Base-by-base conservation (phyloP, 208 protist genomes). In the Tritrichomonas foetus region DNA sequence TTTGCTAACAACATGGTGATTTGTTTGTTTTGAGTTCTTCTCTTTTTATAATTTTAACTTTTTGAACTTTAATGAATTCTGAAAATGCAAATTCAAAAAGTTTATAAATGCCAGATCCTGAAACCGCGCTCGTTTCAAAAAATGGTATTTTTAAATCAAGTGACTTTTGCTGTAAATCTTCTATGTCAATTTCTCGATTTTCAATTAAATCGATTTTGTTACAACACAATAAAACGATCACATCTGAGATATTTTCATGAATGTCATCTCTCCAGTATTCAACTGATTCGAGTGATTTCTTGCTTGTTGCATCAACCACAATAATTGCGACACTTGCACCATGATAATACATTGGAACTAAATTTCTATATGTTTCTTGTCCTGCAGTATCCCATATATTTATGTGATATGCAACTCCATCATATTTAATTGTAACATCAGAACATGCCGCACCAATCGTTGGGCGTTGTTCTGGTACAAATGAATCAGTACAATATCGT, bases 351-450 rank as follows among this genome's bases (percentile, higher is more conserved):
- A 82, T 82, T 22, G 74, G 74, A 20, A 41, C 41, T 20, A 82
- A 50, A 11, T 20, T 20, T n/a, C 74, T 36, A 30, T 82, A 82
- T 22, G 41, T 1, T 41, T 82, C 74, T 82, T 82, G 74, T 50
- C 74, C 74, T 50, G 74, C 74, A n/a, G 74, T 82, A 53, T 82
- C 74, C 74, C 74, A 82, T n/a, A 82, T 36, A n/a, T 25, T 47
- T n/a, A 82, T 82, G 16, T 36, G 47, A 47, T 50, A 22, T 20
- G 14, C 11, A n/a, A 22, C 16, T 49, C 25, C 41, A 53, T 82
- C 30, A 41, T 50, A 50, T 49, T 82, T 3, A 1, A 82, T 49
- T 53, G 33, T 22, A 50, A 50, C 50, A 49, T 25, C 11, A 50
- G 50, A 20, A 53, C 30, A 50, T n/a, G 41, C n/a, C 5, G 41